phyloP scores from a whole-genome alignment of 768 basidiomycete species.

The Leccinellum albellum region DNA sequence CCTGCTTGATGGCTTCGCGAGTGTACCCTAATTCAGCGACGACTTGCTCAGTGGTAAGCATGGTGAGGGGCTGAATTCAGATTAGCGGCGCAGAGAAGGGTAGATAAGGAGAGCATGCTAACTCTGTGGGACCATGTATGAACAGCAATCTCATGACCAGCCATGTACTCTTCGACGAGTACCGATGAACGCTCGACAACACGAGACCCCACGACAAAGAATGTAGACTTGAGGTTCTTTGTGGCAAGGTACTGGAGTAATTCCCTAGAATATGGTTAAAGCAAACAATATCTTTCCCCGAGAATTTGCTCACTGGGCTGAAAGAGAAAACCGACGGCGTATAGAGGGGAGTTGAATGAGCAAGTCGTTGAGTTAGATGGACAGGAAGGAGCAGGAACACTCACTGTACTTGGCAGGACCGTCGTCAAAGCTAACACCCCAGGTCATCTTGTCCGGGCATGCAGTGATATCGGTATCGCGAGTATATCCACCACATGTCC shows the following conservation, averaged over 20 bases:
- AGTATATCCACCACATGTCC: slow-evolving; percentile 80
- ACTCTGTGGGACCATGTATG: slow-evolving; percentile 91
- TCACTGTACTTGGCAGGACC: slow-evolving; percentile 81
- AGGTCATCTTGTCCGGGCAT: slow-evolving; percentile 66
- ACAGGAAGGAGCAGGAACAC: slow-evolving; percentile 24
- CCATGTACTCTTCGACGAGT: slow-evolving; percentile 77
- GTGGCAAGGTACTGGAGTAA: slow-evolving; percentile 68
- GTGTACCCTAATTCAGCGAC: slow-evolving; percentile 95
- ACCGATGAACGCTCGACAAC: slow-evolving; percentile 74
- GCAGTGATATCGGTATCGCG: slow-evolving; percentile 56
- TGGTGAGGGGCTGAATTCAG: slow-evolving; percentile 51
- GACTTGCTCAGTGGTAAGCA: slow-evolving; percentile 74
- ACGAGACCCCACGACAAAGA: slow-evolving; percentile 88
- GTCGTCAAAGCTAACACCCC: slow-evolving; percentile 87
- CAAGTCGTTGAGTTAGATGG: not conserved
- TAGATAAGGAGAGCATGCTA: slow-evolving; percentile 8
- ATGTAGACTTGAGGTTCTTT: slow-evolving; percentile 71
- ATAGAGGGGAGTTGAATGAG: slow-evolving; percentile 5
- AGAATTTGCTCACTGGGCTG: slow-evolving; percentile 46
- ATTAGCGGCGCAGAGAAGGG: slow-evolving; percentile 11
- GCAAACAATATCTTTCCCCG: not conserved
- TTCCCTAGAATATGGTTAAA: slow-evolving; percentile 37
- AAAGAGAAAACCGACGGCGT: not conserved
- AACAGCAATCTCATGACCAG: slow-evolving; percentile 75
- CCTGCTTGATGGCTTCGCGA: slow-evolving; percentile 73